These are phyloP conservation scores for Aurifilum marmelostoma DNA, from an alignment of 2,329 filamentous ascomycete genomes.

Conservation along the genomic window DNA sequence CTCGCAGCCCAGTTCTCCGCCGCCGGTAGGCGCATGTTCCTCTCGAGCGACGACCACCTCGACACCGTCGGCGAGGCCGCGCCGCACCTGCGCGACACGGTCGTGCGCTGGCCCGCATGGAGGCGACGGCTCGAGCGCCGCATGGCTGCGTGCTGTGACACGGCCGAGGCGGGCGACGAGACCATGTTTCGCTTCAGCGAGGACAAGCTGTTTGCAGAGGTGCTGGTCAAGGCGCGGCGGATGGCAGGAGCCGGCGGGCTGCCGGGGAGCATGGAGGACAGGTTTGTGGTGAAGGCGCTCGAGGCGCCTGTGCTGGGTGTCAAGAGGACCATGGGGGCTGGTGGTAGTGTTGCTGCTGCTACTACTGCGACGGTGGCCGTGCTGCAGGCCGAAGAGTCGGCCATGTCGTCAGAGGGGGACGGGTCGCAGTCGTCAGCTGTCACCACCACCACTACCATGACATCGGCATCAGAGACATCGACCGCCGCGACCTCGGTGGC, in stretches of 20 bases:
- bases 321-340: conserved; percentile 47
- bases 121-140: conserved; percentile 62
- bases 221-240: conserved; percentile 72
- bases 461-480: conserved; percentile 43
- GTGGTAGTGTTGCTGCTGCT: not conserved
- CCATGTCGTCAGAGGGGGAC: conserved; percentile 34
- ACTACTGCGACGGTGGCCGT: conserved; percentile 20
- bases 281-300: conserved; percentile 75
- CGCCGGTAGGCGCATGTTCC: conserved; percentile 63
- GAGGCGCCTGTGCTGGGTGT: conserved; percentile 76
- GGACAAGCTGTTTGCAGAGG: conserved; percentile 65
- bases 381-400: conserved; percentile 38
- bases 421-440: conserved; percentile 49
- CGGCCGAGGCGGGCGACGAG: conserved; percentile 80
- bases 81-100: conserved; percentile 61
- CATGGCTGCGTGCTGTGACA: conserved; percentile 76
- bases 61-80: conserved; percentile 61
- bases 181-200: conserved; percentile 81
- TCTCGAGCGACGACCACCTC: conserved; percentile 72
- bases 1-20: conserved; percentile 53
- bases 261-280: conserved; percentile 82
- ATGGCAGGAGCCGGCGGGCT: conserved; percentile 69
- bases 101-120: conserved; percentile 50
- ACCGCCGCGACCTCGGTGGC: conserved; percentile 51
- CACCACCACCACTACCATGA: conserved; percentile 38